Evolutionary conservation across 352 stramenopile genomes (phyloP).

Genomic region (Pythium guiyangense): DNA sequence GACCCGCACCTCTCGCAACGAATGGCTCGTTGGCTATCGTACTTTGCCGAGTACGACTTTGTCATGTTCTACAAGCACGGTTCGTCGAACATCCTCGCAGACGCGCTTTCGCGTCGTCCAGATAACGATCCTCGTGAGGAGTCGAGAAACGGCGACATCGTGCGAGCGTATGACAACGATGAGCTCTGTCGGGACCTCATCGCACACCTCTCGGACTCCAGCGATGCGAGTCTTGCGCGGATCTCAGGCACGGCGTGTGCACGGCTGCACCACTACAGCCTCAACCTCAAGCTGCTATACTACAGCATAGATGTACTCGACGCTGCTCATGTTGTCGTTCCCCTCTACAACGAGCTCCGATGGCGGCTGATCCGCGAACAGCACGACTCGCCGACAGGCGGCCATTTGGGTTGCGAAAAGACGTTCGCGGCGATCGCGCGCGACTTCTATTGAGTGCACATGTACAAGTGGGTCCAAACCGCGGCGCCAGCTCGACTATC

Average conservation of each 20-base stretch:
- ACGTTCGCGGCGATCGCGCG: constrained; percentile 6
- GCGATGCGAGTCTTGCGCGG: neutral
- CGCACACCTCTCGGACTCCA: neutral
- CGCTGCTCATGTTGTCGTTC: no score
- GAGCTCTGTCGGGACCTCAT: no score
- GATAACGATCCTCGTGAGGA: neutral
- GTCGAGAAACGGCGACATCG: neutral
- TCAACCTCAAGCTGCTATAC: no score
- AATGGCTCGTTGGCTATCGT: neutral
- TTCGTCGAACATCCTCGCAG: neutral
- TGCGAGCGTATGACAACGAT: neutral
- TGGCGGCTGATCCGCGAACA: no score
- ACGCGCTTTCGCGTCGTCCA: neutral
- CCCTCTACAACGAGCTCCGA: no score
- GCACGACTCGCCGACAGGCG: constrained; percentile 6
- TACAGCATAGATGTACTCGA: no score
- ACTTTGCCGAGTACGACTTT: neutral
- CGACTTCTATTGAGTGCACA: constrained; percentile 8
- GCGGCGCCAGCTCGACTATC: neutral
- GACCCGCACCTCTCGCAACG: neutral
- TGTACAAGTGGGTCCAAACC: constrained; percentile 17
- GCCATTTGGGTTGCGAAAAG: neutral
- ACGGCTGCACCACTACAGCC: neutral
- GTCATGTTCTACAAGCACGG: neutral
- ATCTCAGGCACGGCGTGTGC: neutral